These are phyloP conservation scores for Blastobotrys capitulatus DNA, from an alignment of 1,139 yeast species.

Conservation along the genomic window DNA sequence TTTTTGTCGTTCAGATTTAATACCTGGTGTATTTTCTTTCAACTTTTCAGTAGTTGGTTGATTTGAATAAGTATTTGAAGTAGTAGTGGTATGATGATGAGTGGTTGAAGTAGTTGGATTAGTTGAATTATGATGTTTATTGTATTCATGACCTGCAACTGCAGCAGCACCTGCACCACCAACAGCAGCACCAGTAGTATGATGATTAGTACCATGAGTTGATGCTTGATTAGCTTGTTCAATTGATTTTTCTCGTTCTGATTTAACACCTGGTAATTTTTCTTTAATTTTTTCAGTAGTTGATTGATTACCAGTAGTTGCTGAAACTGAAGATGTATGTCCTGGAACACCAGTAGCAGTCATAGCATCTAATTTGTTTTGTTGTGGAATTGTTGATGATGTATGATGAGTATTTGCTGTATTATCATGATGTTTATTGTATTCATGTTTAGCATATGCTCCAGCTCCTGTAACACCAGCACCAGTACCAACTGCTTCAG, in stretches of 20 bases:
- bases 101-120: background rate
- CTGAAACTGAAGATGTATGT: no score
- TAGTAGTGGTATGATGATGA: background rate
- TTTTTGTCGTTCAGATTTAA: background rate
- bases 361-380: no score
- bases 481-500: background rate
- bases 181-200: background rate
- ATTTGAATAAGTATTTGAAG: background rate
- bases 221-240: no score
- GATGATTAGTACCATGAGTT: background rate
- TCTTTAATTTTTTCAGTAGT: slow-evolving; percentile 3
- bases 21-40: slow-evolving; percentile 3
- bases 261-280: slow-evolving; percentile 3
- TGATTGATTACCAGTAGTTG: background rate
- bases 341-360: no score
- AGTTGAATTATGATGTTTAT: background rate
- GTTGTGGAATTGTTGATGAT: no score
- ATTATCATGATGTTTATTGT: no score
- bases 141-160: background rate
- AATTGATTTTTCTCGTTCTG: background rate
- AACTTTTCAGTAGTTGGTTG: slow-evolving; percentile 3
- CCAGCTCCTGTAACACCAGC: no score
- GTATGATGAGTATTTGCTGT: no score
- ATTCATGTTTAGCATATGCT: no score
- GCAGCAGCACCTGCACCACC: background rate